Evolutionary conservation across 768 basidiomycete genomes (phyloP).

Genomic region (Serendipita vermifera): DNA sequence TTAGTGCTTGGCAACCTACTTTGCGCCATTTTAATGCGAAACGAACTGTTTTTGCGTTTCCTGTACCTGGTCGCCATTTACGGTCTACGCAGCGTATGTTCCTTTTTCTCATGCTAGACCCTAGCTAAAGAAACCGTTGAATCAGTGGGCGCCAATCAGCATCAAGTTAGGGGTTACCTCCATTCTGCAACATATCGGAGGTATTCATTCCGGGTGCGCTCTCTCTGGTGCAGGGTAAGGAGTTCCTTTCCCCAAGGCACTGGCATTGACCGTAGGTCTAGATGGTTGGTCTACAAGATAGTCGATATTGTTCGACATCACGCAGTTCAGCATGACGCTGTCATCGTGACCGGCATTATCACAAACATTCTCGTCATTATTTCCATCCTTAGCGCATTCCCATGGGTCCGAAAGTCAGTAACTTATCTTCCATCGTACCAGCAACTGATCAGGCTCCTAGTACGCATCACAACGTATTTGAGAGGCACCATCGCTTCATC

Average conservation of each 20-base stretch:
- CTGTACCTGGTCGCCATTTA: conserved; percentile 49
- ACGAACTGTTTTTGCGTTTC: conserved; percentile 70
- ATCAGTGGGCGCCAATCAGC: conserved; percentile 55
- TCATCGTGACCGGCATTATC: conserved; percentile 49
- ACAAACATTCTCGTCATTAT: conserved; percentile 45
- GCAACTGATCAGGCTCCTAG: conserved; percentile 7
- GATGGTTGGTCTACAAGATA: conserved; percentile 28
- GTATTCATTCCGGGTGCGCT: conserved; percentile 67
- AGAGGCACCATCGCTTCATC: conserved; percentile 66
- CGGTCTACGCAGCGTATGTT: not conserved
- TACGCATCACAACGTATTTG: conserved; percentile 44
- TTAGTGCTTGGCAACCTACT: conserved; percentile 64
- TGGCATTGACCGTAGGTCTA: conserved; percentile 15
- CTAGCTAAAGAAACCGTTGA: not conserved
- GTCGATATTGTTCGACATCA: conserved; percentile 41
- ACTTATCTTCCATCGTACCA: conserved; percentile 17
- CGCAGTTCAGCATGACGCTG: conserved; percentile 37
- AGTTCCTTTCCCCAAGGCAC: not conserved
- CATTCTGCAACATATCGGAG: conserved; percentile 51
- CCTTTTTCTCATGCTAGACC: not conserved
- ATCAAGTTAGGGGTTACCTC: conserved; percentile 11
- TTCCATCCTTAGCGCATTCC: conserved; percentile 53
- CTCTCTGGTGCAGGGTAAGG: conserved; percentile 34
- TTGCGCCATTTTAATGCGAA: conserved; percentile 60
- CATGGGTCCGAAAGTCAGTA: conserved; percentile 74